Percentiles rank a stretch among this genome's conserved stretches.
These are phyloP conservation scores for Fusarium camptoceras DNA, from an alignment of 2,329 filamentous ascomycete genomes.

Conservation along the genomic window DNA sequence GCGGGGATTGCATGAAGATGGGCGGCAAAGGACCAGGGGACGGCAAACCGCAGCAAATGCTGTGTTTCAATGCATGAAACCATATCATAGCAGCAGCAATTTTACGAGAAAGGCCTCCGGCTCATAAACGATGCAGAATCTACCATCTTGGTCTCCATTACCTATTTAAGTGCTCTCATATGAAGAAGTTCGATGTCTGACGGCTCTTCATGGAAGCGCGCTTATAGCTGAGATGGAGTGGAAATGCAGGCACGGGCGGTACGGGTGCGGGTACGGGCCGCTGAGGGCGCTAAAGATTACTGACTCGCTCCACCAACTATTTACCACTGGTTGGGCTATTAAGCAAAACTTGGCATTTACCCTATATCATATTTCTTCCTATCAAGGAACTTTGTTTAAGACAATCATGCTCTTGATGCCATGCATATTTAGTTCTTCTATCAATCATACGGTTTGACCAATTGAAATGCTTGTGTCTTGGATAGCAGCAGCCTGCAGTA, in stretches of 20 bases:
- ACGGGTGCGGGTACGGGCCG: conserved; percentile 32
- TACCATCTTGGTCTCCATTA: background rate
- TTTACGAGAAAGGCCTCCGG: background rate
- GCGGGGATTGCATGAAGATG: conserved; percentile 1
- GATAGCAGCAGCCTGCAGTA: background rate
- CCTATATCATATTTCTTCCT: background rate
- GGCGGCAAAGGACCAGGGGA: conserved; percentile 17
- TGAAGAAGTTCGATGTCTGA: background rate
- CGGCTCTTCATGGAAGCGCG: background rate
- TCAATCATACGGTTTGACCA: background rate
- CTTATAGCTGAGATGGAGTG: background rate
- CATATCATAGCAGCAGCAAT: background rate
- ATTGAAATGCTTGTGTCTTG: background rate
- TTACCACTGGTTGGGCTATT: background rate
- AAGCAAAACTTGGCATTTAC: background rate
- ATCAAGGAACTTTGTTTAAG: background rate
- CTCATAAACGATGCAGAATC: fast-evolving
- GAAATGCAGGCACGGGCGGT: conserved; percentile 3
- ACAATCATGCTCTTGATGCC: background rate
- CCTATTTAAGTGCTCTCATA: background rate
- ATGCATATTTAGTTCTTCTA: background rate
- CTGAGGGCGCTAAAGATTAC: conserved; percentile 23
- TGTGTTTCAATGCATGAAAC: background rate
- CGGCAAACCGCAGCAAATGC: conserved; percentile 2
- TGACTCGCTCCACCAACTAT: conserved; percentile 4